These are phyloP conservation scores for Podospora bellae-mahoneyi DNA, from an alignment of 495 filamentous ascomycete species.

Conservation along the genomic window DNA sequence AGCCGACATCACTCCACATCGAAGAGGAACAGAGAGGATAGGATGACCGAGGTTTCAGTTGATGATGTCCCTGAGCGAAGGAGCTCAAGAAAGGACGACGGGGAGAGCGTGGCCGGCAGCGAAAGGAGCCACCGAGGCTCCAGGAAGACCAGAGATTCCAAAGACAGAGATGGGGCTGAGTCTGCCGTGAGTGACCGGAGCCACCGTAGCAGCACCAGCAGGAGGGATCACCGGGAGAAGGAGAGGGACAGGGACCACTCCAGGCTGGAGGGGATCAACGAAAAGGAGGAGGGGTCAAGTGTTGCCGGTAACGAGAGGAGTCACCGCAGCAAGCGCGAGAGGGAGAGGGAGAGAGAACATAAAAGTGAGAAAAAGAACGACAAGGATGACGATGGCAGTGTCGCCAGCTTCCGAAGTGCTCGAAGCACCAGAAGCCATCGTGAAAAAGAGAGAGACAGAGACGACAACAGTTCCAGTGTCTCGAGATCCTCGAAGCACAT, in stretches of 20 bases:
- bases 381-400: conserved; percentile 8
- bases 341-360: neutral
- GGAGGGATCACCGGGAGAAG: conserved; percentile 25
- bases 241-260: conserved; percentile 4
- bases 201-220: conserved; percentile 17
- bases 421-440: conserved; percentile 10
- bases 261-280: neutral
- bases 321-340: conserved; percentile 9
- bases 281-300: neutral
- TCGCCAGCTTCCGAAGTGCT: neutral
- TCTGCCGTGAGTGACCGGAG: neutral
- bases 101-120: conserved; percentile 8
- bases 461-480: conserved; percentile 10
- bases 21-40: conserved; percentile 31
- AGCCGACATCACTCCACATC: conserved; percentile 26
- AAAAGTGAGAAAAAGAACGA: neutral
- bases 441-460: neutral
- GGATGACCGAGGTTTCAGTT: conserved; percentile 20
- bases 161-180: conserved; percentile 5
- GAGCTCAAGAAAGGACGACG: conserved; percentile 14
- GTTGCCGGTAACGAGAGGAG: conserved; percentile 6
- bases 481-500: conserved; percentile 19
- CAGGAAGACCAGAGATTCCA: neutral
- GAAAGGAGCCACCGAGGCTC: conserved; percentile 18
- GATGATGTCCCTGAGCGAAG: conserved; percentile 29